Percentiles rank a stretch among this genome's conserved stretches.
These are phyloP conservation scores for Schrenkiella parvula DNA, from an alignment of 345 rosid genomes.

Conservation along the genomic window DNA sequence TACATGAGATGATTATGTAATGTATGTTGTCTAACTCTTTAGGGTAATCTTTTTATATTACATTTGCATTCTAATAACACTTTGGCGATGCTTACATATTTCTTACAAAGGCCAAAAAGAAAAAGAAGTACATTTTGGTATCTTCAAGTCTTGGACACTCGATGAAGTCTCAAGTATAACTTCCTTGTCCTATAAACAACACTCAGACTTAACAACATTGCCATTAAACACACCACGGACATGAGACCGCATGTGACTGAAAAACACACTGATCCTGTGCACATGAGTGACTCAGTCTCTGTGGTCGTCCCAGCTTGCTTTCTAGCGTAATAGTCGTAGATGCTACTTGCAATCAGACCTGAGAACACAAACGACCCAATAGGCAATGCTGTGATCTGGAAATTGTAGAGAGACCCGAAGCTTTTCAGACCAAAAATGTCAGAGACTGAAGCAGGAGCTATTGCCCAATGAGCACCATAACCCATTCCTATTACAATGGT, in stretches of 20 bases:
- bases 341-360: constrained; percentile 66
- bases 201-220: constrained; percentile 48
- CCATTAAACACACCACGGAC: constrained; percentile 53
- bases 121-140: not conserved
- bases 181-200: constrained; percentile 63
- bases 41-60: too few relatives aligned
- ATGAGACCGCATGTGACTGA: constrained; percentile 57
- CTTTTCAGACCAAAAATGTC: constrained; percentile 72
- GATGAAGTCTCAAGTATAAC: constrained; percentile 60
- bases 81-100: not conserved
- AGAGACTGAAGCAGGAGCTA: constrained; percentile 58
- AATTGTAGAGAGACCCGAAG: constrained; percentile 71
- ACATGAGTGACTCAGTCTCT: constrained; percentile 40
- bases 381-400: constrained; percentile 51
- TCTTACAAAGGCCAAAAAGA: not conserved
- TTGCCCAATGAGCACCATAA: constrained; percentile 64
- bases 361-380: constrained; percentile 74
- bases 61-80: too few relatives aligned
- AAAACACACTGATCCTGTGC: constrained; percentile 58
- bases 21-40: too few relatives aligned
- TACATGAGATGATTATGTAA: too few relatives aligned
- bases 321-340: constrained; percentile 67
- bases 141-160: constrained; percentile 35
- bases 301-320: constrained; percentile 42
- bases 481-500: constrained; percentile 59